Percentiles rank a stretch among this genome's conserved stretches.
phyloP scores from a whole-genome alignment of 2,329 filamentous ascomycete species.

The Cercospora janseana region DNA sequence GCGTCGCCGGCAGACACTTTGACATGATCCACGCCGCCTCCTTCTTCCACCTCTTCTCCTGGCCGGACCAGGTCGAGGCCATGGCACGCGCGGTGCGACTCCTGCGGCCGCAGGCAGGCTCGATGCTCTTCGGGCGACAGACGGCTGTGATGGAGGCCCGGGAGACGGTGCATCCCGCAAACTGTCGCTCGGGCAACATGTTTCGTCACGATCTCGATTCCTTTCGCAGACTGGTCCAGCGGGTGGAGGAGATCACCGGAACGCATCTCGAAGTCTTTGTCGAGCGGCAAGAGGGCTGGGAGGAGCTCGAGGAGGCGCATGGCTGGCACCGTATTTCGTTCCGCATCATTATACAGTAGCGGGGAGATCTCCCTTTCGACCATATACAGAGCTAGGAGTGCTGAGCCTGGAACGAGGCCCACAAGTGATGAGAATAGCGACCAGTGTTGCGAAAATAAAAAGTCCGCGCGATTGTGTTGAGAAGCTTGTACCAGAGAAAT shows the following conservation, averaged over 20 bases:
- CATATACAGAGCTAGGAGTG: too few species aligned
- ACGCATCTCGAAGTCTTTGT: slow-evolving; percentile 40
- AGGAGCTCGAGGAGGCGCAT: neutral
- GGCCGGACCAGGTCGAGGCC: slow-evolving; percentile 41
- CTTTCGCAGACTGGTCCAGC: slow-evolving; percentile 41
- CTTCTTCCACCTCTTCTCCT: slow-evolving; percentile 48
- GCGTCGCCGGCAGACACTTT: slow-evolving; percentile 27
- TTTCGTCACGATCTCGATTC: slow-evolving; percentile 41
- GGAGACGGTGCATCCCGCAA: slow-evolving; percentile 22
- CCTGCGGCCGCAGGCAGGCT: slow-evolving; percentile 37
- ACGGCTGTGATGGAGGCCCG: slow-evolving; percentile 38
- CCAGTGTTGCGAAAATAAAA: too few species aligned
- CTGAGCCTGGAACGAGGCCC: too few species aligned
- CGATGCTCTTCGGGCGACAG: slow-evolving; percentile 43
- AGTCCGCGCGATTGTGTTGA: too few species aligned
- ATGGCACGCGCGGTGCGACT: slow-evolving; percentile 37
- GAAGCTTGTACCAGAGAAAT: too few species aligned
- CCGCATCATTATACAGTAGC: slow-evolving; percentile 2
- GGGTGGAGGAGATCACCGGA: slow-evolving; percentile 41
- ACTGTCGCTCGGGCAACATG: slow-evolving; percentile 26
- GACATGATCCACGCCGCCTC: slow-evolving; percentile 45
- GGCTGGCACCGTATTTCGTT: slow-evolving; percentile 9
- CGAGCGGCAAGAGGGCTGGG: neutral
- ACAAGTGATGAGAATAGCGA: too few species aligned
- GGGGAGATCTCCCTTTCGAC: too few species aligned